Conservation (phyloP, 306 rosid species). For the Dryas drummondii region DNA sequence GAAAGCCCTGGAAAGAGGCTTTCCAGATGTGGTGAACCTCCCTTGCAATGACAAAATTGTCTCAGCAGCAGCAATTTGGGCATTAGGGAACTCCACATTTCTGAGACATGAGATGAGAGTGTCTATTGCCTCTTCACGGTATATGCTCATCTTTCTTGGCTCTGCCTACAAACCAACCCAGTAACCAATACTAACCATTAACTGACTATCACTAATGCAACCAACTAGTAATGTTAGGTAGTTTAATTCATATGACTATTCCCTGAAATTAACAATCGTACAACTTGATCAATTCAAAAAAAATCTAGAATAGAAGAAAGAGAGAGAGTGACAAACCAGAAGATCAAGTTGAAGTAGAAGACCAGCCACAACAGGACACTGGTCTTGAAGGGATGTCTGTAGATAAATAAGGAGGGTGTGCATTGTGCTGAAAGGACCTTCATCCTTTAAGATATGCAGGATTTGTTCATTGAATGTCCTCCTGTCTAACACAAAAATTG, state of each 20-base stretch:
- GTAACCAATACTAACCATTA: slow-evolving; percentile 18
- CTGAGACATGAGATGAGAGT: slow-evolving; percentile 74
- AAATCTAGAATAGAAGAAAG: slow-evolving; percentile 21
- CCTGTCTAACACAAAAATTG: slow-evolving; percentile 43
- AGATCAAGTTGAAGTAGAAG: slow-evolving; percentile 93
- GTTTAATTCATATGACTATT: slow-evolving; percentile 6
- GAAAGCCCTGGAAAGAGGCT: slow-evolving; percentile 56
- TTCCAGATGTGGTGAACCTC: slow-evolving; percentile 62
- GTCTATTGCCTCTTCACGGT: slow-evolving; percentile 93
- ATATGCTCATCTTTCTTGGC: slow-evolving; percentile 91
- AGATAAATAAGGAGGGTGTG: slow-evolving; percentile 74
- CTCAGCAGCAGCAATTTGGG: slow-evolving; percentile 76
- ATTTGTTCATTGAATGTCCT: slow-evolving; percentile 73
- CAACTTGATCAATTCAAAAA: background rate
- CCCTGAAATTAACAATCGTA: slow-evolving; percentile 1
- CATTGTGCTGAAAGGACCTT: slow-evolving; percentile 83
- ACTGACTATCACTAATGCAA: slow-evolving; percentile 6
- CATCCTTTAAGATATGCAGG: slow-evolving; percentile 79
- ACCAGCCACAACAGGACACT: slow-evolving; percentile 81
- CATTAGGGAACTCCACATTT: slow-evolving; percentile 59
- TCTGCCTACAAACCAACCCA: slow-evolving; percentile 56
- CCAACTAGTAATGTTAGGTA: background rate
- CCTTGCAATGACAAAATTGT: slow-evolving; percentile 80
- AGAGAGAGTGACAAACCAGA: slow-evolving; percentile 56
- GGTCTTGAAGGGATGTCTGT: slow-evolving; percentile 66